Evolutionary conservation across 768 basidiomycete genomes (phyloP), one percentile per base, ranked within the genome.

Genomic region (Boletus vermiculosoides): DNA sequence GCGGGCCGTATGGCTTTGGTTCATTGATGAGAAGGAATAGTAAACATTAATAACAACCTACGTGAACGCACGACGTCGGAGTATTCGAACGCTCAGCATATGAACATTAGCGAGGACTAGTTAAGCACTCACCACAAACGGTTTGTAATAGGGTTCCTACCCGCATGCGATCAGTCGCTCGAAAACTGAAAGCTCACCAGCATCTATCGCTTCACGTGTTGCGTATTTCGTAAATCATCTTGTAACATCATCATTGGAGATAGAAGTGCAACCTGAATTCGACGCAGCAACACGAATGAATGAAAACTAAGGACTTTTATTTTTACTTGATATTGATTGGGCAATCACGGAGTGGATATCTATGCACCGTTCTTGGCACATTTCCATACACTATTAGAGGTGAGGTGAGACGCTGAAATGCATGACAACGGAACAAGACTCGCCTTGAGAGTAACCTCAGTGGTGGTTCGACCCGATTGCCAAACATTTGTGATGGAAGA

Each of bases 401-500:
- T 3, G 13, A 56, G 49, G 46, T 58, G 28, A 51, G 54, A 46
- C 7, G 0, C 22, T 16, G 7, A 36, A 31, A 37, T 11, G 25
- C 40, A 61, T 30, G 46, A 18, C 53, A 39, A 40, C 5, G 45
- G 56, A 45, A 28, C 83, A 34, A 36, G 30, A 65, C 85, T 73
- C 61, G 90, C 94, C 65, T 74, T 72, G 34, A 87, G 65, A 25
- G 79, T 74, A 55, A 88, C 76, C 9, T 76, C 75, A 0, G 82
- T 68, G 2, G 75, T 76, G 72, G 89, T 79, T 59, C 78, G 76
- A 9, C 95, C 94, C 6, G 85, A 83, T 70, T 95, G 86, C 88
- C 91, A 93, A n/a, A 95, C 58, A 68, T 83, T 92, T 1, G 94
- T 95, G 12, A 94, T 75, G 8, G 83, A 87, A 31, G 83, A 84